Evolutionary conservation across 2,329 filamentous ascomycete species (phyloP).

Genomic region (Colletotrichum tropicicola): DNA sequence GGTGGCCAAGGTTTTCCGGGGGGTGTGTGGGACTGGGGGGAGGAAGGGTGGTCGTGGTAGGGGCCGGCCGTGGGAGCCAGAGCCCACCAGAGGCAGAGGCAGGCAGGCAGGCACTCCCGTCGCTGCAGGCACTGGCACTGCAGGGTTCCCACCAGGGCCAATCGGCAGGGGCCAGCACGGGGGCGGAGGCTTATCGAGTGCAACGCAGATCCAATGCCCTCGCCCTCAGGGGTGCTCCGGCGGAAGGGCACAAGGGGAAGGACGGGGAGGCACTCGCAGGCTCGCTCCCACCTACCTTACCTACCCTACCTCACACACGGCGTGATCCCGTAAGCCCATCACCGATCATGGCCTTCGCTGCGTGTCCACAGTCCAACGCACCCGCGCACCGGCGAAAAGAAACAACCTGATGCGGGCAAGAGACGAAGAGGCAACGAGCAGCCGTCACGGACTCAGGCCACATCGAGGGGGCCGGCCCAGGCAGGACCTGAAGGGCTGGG

Average conservation of each 20-base stretch:
- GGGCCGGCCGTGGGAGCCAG: no score
- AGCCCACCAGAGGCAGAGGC: no score
- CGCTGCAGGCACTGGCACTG: background rate
- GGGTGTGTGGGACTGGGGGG: slow-evolving; percentile 14
- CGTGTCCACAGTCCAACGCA: no score
- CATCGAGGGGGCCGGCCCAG: no score
- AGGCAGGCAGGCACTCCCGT: no score
- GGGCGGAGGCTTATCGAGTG: slow-evolving; percentile 24
- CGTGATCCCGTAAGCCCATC: no score
- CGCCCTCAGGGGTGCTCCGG: background rate
- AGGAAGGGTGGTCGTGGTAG: no score
- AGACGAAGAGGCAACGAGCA: background rate
- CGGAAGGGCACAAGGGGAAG: background rate
- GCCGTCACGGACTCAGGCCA: no score
- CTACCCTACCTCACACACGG: background rate
- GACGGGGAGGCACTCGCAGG: background rate
- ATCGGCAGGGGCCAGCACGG: slow-evolving; percentile 12
- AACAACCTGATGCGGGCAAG: background rate
- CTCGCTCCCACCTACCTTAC: background rate
- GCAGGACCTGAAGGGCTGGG: background rate
- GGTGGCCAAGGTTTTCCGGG: slow-evolving; percentile 21
- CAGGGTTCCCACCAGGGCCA: slow-evolving; percentile 17
- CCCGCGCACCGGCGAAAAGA: no score
- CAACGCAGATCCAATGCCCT: slow-evolving; percentile 8
- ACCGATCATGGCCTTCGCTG: no score